Base-by-base conservation (phyloP, 495 filamentous ascomycete genomes). In the Trichoderma orchidacearum region DNA sequence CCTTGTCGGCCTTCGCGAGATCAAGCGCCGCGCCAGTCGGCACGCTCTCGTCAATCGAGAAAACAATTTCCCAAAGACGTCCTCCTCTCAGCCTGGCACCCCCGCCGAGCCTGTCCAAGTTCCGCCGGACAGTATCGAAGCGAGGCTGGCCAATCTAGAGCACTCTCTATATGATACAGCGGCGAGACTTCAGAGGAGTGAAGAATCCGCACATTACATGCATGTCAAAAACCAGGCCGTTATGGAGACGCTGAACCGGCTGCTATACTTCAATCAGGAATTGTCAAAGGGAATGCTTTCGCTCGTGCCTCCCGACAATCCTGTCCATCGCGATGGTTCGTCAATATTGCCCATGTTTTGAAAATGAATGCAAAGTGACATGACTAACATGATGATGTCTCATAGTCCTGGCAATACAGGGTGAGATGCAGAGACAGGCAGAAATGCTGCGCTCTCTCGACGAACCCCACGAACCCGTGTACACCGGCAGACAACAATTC, bases 11-110 rank as follows among this genome's bases (percentile, higher is more conserved):
- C 73, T 98, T 54, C 80, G 93, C 35, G 93, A 98, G 68, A 98
- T 98, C 72, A 96, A 96, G 68, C 85, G 93, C 60, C 82, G 93
- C 34, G 94, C 93, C n/a, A 97, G 93, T 30, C 79, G 93, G 54
- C 94, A 98, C 74, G 88, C 93, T 31, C 74, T 97, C 60, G 95
- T 96, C 51, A 90, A 98, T 65, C 81, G 93, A 64, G 93, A 97
- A 67, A 95, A 89, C 72, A 86, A 86, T 38, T 86, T 91, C 59
- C 90, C 91, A 67, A 70, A 84, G 30, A 72, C 83, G 29, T 76
- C 81, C 34, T 70, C 79, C 21, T 85, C 87, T 30, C 86, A 90
- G 61, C 89, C 89, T 36, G 88, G 86, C 13, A 91, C 89, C 18
- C 89, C 91, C 3, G 85, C 85, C 17, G 89, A 95, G 64, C 84